Conservation (phyloP, 169 alveolate species). For the Amoebophrya sp. region DNA sequence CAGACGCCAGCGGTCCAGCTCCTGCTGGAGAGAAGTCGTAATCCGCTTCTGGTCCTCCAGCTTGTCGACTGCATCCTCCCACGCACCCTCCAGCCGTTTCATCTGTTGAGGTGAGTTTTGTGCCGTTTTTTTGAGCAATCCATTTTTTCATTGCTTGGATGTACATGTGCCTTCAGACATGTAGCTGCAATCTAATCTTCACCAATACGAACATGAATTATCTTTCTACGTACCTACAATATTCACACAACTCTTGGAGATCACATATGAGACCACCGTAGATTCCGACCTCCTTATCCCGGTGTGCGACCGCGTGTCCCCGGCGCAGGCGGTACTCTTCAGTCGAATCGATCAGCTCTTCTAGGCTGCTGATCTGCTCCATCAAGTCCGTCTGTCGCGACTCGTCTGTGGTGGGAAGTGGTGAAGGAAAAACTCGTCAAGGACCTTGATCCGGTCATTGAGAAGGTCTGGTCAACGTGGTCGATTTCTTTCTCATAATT, state of each 20-base stretch:
- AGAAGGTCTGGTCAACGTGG: neutral
- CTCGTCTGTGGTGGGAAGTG: neutral
- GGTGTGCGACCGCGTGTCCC: neutral
- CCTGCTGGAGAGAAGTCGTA: neutral
- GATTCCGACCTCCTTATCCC: neutral
- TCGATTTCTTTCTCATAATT: neutral
- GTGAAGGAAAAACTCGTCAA: neutral
- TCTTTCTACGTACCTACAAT: no score
- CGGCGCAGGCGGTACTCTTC: neutral
- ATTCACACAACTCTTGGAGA: no score
- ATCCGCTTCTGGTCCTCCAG: neutral
- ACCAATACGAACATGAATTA: neutral
- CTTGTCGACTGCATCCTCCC: neutral
- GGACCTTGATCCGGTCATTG: neutral
- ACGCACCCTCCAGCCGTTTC: neutral
- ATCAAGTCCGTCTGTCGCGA: neutral
- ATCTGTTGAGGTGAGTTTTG: neutral
- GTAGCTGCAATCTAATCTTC: neutral
- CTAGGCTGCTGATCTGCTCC: neutral
- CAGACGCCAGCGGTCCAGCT: neutral
- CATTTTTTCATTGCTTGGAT: neutral
- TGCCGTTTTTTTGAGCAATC: neutral
- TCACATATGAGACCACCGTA: no score
- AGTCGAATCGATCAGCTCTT: neutral
- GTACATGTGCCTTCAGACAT: neutral